Evolutionary conservation across 2,329 filamentous ascomycete species (phyloP).

Genomic region (Aschersonia sp.): DNA sequence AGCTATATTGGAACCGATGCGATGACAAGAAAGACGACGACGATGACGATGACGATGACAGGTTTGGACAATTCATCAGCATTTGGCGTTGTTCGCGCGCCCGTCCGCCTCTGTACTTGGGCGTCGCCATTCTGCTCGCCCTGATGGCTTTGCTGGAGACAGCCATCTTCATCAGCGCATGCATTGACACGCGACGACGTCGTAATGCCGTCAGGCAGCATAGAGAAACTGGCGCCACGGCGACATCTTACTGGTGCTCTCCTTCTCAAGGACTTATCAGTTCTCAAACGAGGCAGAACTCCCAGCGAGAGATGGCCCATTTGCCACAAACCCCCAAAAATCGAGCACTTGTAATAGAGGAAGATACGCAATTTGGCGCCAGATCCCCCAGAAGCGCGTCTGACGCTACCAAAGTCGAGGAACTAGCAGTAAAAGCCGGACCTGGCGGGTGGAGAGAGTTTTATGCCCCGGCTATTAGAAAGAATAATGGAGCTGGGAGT

Average conservation of each 20-base stretch:
- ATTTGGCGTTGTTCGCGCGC: neutral
- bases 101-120: slow-evolving; percentile 5
- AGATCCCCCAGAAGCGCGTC: neutral
- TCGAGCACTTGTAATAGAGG: neutral
- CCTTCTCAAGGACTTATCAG: neutral
- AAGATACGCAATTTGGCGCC: neutral
- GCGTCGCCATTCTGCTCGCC: slow-evolving; percentile 10
- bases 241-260: neutral
- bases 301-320: neutral
- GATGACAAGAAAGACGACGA: neutral
- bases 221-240: neutral
- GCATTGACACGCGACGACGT: slow-evolving; percentile 17
- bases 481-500: neutral
- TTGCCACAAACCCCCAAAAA: neutral
- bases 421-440: neutral
- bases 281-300: neutral
- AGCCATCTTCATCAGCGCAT: slow-evolving; percentile 23
- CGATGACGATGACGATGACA: neutral
- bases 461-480: neutral
- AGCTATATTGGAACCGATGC: slow-evolving; percentile 1
- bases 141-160: slow-evolving; percentile 18
- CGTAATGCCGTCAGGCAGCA: slow-evolving; percentile 8
- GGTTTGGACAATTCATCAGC: slow-evolving; percentile 1
- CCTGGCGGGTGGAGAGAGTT: neutral
- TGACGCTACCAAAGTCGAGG: neutral